Percentiles rank a stretch among this genome's conserved stretches.
Conservation (phyloP, 768 basidiomycete genomes). For the Coprinopsis marcescibilis region DNA sequence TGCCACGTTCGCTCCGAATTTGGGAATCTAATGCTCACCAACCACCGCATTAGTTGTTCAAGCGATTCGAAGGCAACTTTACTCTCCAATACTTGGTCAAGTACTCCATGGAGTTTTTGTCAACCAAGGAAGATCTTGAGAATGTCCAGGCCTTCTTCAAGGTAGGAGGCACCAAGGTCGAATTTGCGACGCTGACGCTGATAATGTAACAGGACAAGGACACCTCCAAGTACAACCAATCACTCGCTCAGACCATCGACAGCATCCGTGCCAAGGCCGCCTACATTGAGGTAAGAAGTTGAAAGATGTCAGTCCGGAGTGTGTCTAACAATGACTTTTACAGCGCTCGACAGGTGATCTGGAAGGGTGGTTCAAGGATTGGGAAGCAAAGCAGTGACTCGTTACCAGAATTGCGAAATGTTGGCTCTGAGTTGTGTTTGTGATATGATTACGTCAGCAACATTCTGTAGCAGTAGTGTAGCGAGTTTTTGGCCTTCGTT, state of each 20-base stretch:
- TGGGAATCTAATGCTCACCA: slow-evolving; percentile 2
- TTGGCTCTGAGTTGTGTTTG: slow-evolving; percentile 12
- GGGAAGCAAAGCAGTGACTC: slow-evolving; percentile 21
- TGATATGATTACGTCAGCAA: slow-evolving; percentile 5
- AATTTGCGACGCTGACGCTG: slow-evolving; percentile 9
- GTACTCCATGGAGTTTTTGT: slow-evolving; percentile 41
- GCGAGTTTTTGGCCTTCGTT: no score
- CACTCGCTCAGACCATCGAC: slow-evolving; percentile 65
- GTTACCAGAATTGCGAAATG: slow-evolving; percentile 2
- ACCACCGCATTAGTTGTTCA: slow-evolving; percentile 40
- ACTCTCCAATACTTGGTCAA: slow-evolving; percentile 45
- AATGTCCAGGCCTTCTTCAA: slow-evolving; percentile 69
- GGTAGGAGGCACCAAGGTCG: slow-evolving; percentile 33
- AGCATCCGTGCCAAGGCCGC: slow-evolving; percentile 52
- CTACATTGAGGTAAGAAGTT: slow-evolving; percentile 51
- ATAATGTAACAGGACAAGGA: slow-evolving; percentile 56
- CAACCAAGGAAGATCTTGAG: slow-evolving; percentile 62
- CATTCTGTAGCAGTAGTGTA: slow-evolving; percentile 9
- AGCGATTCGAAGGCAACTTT: slow-evolving; percentile 69
- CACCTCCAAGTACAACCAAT: slow-evolving; percentile 60
- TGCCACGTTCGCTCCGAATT: slow-evolving; percentile 3
- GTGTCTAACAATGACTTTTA: background rate
- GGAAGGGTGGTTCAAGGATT: slow-evolving; percentile 43
- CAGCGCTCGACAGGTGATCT: slow-evolving; percentile 60
- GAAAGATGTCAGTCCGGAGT: background rate